phyloP scores from a whole-genome alignment of 495 filamentous ascomycete genomes.

The Jackrogersella multiformis region DNA sequence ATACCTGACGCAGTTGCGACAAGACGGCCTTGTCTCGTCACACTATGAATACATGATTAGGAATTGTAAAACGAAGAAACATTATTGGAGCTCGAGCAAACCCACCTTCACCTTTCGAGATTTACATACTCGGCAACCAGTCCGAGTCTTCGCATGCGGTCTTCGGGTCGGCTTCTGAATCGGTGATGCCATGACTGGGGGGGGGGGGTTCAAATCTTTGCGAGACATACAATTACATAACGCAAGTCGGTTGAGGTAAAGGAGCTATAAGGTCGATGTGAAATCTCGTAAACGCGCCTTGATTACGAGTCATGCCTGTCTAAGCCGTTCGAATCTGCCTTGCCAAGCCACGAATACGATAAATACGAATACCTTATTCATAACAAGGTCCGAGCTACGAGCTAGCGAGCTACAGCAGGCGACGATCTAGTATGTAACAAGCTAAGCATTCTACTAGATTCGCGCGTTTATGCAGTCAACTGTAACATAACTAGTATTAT shows the following conservation, averaged over 20 bases:
- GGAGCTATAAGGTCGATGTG: slow-evolving; percentile 18
- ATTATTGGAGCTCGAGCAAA: slow-evolving; percentile 1
- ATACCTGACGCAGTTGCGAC: slow-evolving; percentile 36
- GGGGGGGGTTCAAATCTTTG: neutral
- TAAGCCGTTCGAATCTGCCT: neutral
- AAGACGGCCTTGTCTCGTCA: slow-evolving; percentile 36
- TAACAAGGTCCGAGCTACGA: slow-evolving; percentile 1
- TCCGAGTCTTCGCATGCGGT: slow-evolving; percentile 39
- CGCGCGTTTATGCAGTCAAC: too few relatives aligned
- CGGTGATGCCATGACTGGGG: slow-evolving; percentile 21
- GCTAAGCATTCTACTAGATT: too few relatives aligned
- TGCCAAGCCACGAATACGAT: slow-evolving; percentile 12
- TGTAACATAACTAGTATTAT: too few relatives aligned
- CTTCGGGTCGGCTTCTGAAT: slow-evolving; percentile 29
- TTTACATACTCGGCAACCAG: slow-evolving; percentile 40
- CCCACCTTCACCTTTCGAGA: slow-evolving; percentile 39
- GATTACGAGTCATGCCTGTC: slow-evolving; percentile 30
- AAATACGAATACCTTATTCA: slow-evolving; percentile 24
- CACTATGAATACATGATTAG: slow-evolving; percentile 27
- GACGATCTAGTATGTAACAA: too few relatives aligned
- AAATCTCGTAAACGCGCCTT: slow-evolving; percentile 21
- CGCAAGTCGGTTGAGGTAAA: neutral
- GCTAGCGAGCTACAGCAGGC: neutral
- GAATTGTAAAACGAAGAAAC: neutral
- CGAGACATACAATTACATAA: neutral